phyloP scores from a whole-genome alignment of 371 early-diverging fungal genomes.

The Furculomyces boomerangus region DNA sequence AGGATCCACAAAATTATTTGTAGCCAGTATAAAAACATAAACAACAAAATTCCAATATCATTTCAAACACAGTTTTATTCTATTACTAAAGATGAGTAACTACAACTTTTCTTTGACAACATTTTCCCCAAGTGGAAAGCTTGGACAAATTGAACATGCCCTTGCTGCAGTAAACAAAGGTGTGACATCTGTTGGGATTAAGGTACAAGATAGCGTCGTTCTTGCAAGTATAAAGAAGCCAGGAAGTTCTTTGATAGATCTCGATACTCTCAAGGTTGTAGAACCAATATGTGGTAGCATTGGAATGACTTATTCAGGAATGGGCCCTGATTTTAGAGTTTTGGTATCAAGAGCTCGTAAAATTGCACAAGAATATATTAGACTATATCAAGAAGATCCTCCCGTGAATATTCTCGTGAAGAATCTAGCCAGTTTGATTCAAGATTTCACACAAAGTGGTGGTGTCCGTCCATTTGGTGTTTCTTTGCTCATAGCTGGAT shows the following conservation, averaged over 20 bases:
- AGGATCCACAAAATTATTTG: too few relatives aligned
- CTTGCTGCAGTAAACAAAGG: conserved; percentile 90
- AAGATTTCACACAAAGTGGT: conserved; percentile 97
- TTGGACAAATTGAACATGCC: conserved; percentile 98
- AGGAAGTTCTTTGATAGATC: conserved; percentile 82
- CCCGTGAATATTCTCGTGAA: conserved; percentile 84
- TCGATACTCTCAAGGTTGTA: conserved; percentile 74
- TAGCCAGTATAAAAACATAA: too few relatives aligned
- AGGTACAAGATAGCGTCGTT: conserved; percentile 93
- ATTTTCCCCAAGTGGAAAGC: conserved; percentile 99
- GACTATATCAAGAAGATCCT: conserved; percentile 89
- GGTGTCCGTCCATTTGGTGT: conserved; percentile 99
- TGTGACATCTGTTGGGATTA: conserved; percentile 94
- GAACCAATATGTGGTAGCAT: conserved; percentile 76
- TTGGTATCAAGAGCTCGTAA: conserved; percentile 89
- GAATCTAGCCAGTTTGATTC: conserved; percentile 92
- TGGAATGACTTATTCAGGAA: conserved; percentile 96
- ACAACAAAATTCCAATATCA: neutral
- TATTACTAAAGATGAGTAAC: conserved; percentile 20
- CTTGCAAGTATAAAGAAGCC: conserved; percentile 96
- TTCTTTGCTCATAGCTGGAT: conserved; percentile 89
- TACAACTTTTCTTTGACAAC: conserved; percentile 97
- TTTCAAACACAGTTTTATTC: neutral
- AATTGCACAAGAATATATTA: conserved; percentile 84
- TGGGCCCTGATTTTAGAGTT: conserved; percentile 96